A percentile compares a stretch with the other conserved stretches of the same genome.
Evolutionary conservation across 2,329 filamentous ascomycete species (phyloP).

Genomic region (Colletotrichum chlorophyti): DNA sequence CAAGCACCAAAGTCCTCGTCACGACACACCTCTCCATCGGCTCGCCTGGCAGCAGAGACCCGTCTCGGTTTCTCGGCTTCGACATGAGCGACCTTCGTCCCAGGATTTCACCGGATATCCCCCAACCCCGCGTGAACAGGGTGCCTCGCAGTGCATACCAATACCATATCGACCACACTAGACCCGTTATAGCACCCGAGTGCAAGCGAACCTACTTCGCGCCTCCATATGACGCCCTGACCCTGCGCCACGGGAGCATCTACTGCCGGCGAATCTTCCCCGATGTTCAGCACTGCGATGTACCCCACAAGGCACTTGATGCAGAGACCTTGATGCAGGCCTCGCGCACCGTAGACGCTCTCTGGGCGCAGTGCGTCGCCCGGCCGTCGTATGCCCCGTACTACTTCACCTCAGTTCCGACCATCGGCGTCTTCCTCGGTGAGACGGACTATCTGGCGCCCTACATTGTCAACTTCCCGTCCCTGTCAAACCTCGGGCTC

Average conservation of each 20-base stretch:
- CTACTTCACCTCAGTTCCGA: constrained; percentile 19
- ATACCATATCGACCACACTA: constrained; percentile 22
- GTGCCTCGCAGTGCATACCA: constrained; percentile 7
- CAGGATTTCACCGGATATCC: not conserved
- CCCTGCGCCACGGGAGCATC: constrained; percentile 7
- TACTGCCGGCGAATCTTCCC: constrained; percentile 17
- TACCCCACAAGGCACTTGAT: not conserved
- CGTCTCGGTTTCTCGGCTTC: constrained; percentile 20
- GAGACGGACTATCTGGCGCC: constrained; percentile 22
- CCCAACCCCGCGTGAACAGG: not conserved
- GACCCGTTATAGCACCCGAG: constrained; percentile 17
- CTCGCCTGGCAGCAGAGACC: constrained; percentile 15
- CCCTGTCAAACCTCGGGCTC: constrained; percentile 20
- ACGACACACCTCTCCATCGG: constrained; percentile 21
- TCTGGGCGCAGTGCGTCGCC: constrained; percentile 3
- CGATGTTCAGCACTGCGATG: constrained; percentile 1
- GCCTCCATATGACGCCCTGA: not conserved
- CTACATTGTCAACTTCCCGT: constrained; percentile 14
- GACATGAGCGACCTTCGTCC: constrained; percentile 16
- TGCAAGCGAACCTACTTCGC: constrained; percentile 11
- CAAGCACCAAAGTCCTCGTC: not conserved
- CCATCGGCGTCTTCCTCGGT: constrained; percentile 18
- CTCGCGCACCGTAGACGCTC: not conserved
- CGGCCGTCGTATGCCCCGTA: not conserved
- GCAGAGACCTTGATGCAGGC: not conserved